Base-by-base conservation (phyloP, 768 basidiomycete genomes). In the Pisolithus orientalis region DNA sequence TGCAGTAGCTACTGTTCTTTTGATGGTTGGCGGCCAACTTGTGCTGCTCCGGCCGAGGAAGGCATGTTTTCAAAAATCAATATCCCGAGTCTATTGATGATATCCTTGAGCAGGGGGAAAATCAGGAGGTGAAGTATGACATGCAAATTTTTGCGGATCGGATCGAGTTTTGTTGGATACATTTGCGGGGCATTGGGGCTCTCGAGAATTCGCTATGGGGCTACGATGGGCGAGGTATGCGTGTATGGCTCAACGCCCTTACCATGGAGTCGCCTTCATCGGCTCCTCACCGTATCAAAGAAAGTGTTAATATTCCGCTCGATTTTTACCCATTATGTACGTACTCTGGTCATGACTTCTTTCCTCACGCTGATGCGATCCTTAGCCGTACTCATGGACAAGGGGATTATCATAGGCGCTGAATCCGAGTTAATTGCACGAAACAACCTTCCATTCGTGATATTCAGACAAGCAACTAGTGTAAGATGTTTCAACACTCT, bases 101-200 rank as follows among this genome's bases (percentile, higher is more conserved):
- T 45, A 21, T 25, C 46, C 34, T 24, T 55, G 24, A n/a, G 40
- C 47, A 94, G 90, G 83, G 90, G 2, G 88, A 82, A 1, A 75
- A 82, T 51, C 84, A 90, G 59, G 94, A 97, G 72, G 90, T 95
- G 65, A 90, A 86, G 60, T 99, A 99, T 63, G 95, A 97, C 69
- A 85, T 97, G 78, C 95, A 97, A 65, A 88, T 98, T 31, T 85
- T 99, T 42, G 93, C 95, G 0, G 92, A 96, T 55, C 82, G 86
- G n/a, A 90, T 98, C 57, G 95, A 99, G 64, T 94, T 96, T 63
- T 99, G 94, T 68, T 99, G 95, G 95, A 96, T 94, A 50, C 95
- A 97, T 73, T 75, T 99, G 40, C 83, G 88, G 38, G 95, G 95
- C 1, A 92, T 99, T 39, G 90, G 87, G 6, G 83, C 90, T 2